phyloP scores from a whole-genome alignment of 129 eudicot genomes.

The Pseudognaphalium luteoalbum region DNA sequence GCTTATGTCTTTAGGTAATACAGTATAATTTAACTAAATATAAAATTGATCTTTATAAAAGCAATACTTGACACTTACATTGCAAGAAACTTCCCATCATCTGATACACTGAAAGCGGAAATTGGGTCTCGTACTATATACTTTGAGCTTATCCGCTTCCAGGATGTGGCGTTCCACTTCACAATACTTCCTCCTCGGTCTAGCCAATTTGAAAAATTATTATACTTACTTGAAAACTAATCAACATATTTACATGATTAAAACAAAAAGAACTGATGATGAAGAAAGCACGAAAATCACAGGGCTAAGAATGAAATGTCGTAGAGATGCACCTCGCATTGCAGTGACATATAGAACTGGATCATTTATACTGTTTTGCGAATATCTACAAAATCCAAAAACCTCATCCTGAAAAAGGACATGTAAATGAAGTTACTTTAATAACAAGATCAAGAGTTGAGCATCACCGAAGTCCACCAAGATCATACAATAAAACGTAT shows the following conservation, averaged over 20 bases:
- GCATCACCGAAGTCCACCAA: neutral
- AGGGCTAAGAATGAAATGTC: neutral
- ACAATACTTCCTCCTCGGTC: slow-evolving; percentile 77
- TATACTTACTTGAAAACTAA: neutral
- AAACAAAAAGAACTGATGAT: neutral
- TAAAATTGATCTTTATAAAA: neutral
- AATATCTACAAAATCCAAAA: slow-evolving; percentile 78
- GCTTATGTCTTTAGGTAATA: neutral
- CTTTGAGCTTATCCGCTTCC: slow-evolving; percentile 72
- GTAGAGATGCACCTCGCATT: slow-evolving; percentile 55
- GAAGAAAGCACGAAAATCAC: neutral
- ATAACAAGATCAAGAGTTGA: neutral
- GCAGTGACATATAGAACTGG: slow-evolving; percentile 66
- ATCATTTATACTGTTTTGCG: slow-evolving; percentile 48
- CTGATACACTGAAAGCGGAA: slow-evolving; percentile 74
- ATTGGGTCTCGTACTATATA: slow-evolving; percentile 62
- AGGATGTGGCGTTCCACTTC: slow-evolving; percentile 67
- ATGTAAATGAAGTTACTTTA: slow-evolving; percentile 18
- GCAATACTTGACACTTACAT: slow-evolving; percentile 43
- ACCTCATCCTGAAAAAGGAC: slow-evolving; percentile 62
- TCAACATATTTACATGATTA: neutral
- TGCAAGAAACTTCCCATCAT: slow-evolving; percentile 85
- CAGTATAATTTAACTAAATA: neutral
- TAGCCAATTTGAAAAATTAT: slow-evolving; percentile 27
- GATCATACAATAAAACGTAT: neutral